A percentile compares a stretch with the other conserved stretches of the same genome.
phyloP scores from a whole-genome alignment of 2,329 filamentous ascomycete genomes.

The Microcyclosporella mali region DNA sequence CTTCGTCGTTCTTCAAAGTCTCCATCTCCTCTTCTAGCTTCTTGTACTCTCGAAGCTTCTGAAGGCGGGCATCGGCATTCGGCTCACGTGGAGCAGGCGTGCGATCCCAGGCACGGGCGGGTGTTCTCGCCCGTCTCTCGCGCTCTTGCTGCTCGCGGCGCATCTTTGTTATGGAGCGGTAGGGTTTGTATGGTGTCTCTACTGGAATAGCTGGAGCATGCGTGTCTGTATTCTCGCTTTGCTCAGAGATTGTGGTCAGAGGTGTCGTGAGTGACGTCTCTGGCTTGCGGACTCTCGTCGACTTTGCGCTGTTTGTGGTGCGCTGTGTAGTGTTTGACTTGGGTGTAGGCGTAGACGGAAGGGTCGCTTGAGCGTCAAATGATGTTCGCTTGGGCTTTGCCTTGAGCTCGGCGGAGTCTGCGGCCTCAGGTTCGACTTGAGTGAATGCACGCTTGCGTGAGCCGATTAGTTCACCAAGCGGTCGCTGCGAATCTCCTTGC shows the following conservation, averaged over 20 bases:
- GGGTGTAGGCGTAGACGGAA: neutral
- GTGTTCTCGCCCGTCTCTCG: conserved; percentile 3
- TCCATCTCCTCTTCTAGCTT: conserved; percentile 19
- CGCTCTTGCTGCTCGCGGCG: conserved; percentile 6
- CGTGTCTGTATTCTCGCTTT: conserved; percentile 17
- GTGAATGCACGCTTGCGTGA: neutral
- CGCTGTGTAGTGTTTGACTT: conserved; percentile 9
- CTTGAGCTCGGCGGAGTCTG: too few species aligned
- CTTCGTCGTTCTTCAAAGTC: conserved; percentile 21
- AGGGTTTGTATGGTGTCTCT: conserved; percentile 8
- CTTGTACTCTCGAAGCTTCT: conserved; percentile 20
- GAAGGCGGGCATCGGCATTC: conserved; percentile 26
- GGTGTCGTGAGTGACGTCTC: conserved; percentile 5
- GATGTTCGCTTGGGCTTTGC: neutral
- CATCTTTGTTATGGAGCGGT: conserved; percentile 3
- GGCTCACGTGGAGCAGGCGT: conserved; percentile 17
- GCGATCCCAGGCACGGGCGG: conserved; percentile 9
- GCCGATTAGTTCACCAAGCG: neutral
- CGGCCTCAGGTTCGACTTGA: neutral
- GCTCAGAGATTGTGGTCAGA: conserved; percentile 22
- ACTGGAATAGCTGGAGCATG: conserved; percentile 2
- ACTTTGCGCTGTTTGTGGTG: conserved; percentile 3
- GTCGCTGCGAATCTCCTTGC: neutral
- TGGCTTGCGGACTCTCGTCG: conserved; percentile 7
- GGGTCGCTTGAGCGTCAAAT: neutral